phyloP scores from a whole-genome alignment of 371 early-diverging fungal species.

The Rhizopus arrhizus region DNA sequence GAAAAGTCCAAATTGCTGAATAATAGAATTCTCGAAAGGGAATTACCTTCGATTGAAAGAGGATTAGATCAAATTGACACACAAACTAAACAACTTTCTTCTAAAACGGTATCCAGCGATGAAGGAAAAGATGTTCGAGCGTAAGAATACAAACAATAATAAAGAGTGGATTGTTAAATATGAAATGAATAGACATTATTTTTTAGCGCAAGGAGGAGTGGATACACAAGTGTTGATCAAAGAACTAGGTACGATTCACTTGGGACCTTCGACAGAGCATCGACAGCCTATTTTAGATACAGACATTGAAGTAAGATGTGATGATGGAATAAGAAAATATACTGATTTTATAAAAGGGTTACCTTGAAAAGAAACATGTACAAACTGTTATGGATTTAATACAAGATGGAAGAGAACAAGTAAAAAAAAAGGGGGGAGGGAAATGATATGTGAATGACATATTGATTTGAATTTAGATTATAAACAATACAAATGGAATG shows the following conservation, averaged over 20 bases:
- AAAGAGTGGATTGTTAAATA: not conserved
- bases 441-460: not conserved
- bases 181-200: conserved; percentile 37
- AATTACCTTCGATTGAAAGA: conserved; percentile 44
- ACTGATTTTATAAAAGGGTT: conserved; percentile 19
- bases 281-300: conserved; percentile 52
- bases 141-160: conserved; percentile 21
- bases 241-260: conserved; percentile 47
- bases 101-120: conserved; percentile 14
- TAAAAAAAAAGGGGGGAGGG: conserved; percentile 19
- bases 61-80: conserved; percentile 45
- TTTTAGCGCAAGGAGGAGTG: conserved; percentile 49
- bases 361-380: conserved; percentile 31
- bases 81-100: conserved; percentile 37
- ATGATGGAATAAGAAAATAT: not conserved
- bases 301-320: conserved; percentile 35
- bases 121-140: conserved; percentile 40
- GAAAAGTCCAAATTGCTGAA: conserved; percentile 42
- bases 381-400: conserved; percentile 36
- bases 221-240: conserved; percentile 46
- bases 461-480: conserved; percentile 19
- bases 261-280: conserved; percentile 38
- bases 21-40: conserved; percentile 31
- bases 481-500: conserved; percentile 20
- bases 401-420: conserved; percentile 41